Evolutionary conservation across 805 yeast species (phyloP).

Genomic region (Starmerella apis): DNA sequence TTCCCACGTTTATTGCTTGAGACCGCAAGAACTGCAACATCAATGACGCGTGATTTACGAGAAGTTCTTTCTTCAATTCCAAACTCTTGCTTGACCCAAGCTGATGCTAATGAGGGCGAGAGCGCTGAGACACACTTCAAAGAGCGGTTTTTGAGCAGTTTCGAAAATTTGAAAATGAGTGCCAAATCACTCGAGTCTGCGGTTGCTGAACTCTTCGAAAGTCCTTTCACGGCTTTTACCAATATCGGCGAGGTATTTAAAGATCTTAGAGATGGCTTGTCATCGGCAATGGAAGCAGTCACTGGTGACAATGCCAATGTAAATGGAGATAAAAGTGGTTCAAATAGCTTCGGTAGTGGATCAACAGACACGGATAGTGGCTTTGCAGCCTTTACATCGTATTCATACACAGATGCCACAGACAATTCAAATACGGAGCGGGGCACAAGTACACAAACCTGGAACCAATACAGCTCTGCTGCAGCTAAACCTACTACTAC

Average conservation of each 20-base stretch:
- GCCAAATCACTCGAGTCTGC: slow-evolving; percentile 4
- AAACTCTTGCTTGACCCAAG: neutral
- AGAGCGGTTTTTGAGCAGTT: neutral
- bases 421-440: neutral
- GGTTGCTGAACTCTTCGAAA: neutral
- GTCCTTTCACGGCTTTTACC: slow-evolving; percentile 3
- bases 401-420: neutral
- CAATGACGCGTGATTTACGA: neutral
- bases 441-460: neutral
- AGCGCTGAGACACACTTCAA: neutral
- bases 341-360: neutral
- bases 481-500: neutral
- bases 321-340: neutral
- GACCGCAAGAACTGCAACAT: neutral
- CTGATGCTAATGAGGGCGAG: neutral
- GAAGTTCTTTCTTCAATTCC: neutral
- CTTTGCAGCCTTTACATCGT: slow-evolving; percentile 7
- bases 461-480: no score
- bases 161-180: neutral
- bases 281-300: neutral
- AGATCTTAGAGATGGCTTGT: neutral
- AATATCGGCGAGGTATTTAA: neutral
- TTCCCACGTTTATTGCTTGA: slow-evolving; percentile 1
- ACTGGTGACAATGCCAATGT: neutral
- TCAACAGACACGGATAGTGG: neutral